A percentile compares a stretch with the other conserved stretches of the same genome.
These are phyloP conservation scores for Penicillium sp. DNA, from an alignment of 2,329 filamentous ascomycete species.

Conservation along the genomic window DNA sequence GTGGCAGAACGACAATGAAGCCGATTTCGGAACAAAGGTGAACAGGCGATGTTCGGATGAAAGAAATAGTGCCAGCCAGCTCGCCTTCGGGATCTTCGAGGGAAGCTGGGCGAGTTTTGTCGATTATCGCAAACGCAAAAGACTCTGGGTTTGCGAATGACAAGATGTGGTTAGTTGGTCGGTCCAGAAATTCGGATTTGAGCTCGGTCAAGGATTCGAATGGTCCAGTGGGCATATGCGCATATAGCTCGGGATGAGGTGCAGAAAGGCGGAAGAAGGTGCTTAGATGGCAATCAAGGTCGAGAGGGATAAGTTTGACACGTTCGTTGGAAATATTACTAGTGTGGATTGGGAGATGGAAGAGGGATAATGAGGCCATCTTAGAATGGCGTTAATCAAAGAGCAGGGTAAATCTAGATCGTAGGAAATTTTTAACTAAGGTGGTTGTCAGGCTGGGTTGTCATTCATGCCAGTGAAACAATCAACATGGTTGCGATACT, in stretches of 20 bases:
- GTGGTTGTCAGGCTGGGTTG: too few species aligned
- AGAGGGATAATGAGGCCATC: conserved; percentile 10
- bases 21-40: conserved; percentile 22
- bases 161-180: conserved; percentile 9
- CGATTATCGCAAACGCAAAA: conserved; percentile 24
- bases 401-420: too few species aligned
- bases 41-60: conserved; percentile 13
- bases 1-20: conserved; percentile 23
- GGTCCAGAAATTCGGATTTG: conserved; percentile 11
- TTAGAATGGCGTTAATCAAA: too few species aligned
- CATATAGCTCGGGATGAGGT: conserved; percentile 17
- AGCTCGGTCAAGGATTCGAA: conserved; percentile 10
- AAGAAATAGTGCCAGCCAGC: conserved; percentile 21
- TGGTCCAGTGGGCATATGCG: conserved; percentile 15
- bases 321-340: conserved; percentile 22
- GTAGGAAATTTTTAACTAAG: too few species aligned
- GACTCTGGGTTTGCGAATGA: conserved; percentile 22
- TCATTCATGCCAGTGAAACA: too few species aligned
- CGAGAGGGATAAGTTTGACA: conserved; percentile 25
- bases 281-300: conserved; percentile 16
- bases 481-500: too few species aligned
- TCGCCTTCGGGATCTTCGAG: conserved; percentile 21
- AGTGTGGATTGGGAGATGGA: conserved; percentile 10
- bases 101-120: conserved; percentile 20
- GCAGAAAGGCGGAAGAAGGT: conserved; percentile 19